Evolutionary conservation across 1,139 yeast species (phyloP), one percentile per base, ranked within the genome.

Genomic region (Hansenula lynferdii): DNA sequence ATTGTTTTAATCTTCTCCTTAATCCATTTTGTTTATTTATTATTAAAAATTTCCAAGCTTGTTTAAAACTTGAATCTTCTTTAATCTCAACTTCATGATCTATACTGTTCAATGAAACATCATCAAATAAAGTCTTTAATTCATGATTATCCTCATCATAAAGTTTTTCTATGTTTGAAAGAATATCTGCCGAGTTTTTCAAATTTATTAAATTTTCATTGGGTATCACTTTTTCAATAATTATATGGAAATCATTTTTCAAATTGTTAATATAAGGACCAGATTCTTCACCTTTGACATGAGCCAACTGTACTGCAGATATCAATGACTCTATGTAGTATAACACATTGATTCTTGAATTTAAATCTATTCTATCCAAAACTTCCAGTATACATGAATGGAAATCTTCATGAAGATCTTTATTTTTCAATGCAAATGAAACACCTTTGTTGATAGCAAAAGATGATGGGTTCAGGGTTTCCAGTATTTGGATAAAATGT

Each of bases 311-410:
- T 35, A 47, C 26, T 28, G 68, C 69, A 30, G 58, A 55, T 8
- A 75, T 59, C 28, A 85, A 60, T 7, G 79, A 72, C 44, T 84
- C 92, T 3, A 86, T 58, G 51, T 85, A 79, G 53, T 78, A 85
- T 42, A 86, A 70, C 11, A 84, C 70, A 47, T 84, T 84, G 29
- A 85, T 66, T 42, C 85, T 70, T 28, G 73, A 64, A 52, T 84
- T 84, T 31, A 85, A 55, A 47, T 80, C 82, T 12, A 46, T 21
- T 56, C 51, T 75, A 31, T 71, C 69, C n/a, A 86, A 59, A n/a
- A 79, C 77, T 42, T 82, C 90, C 21, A 84, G 55, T 14, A 86
- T 73, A 40, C 85, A 76, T 2, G 85, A 80, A 54, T 80, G 80
- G 43, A 87, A 64, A 54, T 84, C 89, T 51, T 85, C 95, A 48